Conservation (phyloP, 495 filamentous ascomycete species). For the Aspergillus panamensis region DNA sequence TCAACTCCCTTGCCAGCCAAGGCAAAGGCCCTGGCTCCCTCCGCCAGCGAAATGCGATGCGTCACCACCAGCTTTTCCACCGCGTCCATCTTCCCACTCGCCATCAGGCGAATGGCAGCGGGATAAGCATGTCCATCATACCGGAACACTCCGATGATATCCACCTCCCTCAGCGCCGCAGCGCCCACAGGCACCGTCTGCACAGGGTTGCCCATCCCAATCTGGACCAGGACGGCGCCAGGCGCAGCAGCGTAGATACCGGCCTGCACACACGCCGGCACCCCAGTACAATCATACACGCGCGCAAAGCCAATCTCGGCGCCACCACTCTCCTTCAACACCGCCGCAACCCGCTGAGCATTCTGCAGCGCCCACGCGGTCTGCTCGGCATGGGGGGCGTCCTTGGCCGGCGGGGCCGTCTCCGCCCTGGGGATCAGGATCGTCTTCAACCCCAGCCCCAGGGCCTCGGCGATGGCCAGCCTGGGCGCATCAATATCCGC, state of each 20-base stretch:
- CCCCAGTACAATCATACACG: slow-evolving; percentile 89
- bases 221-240: slow-evolving; percentile 79
- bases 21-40: slow-evolving; percentile 65
- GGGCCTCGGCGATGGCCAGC: slow-evolving; percentile 65
- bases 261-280: slow-evolving; percentile 80
- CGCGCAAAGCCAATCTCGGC: slow-evolving; percentile 65
- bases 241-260: slow-evolving; percentile 77
- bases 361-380: slow-evolving; percentile 36
- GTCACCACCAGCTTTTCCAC: slow-evolving; percentile 64
- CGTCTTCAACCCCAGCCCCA: slow-evolving; percentile 63
- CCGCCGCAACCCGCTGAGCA: slow-evolving; percentile 44
- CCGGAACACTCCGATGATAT: slow-evolving; percentile 87
- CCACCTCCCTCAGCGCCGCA: slow-evolving; percentile 82
- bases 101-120: slow-evolving; percentile 71
- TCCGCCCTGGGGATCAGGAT: slow-evolving; percentile 55
- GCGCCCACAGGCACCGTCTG: slow-evolving; percentile 83
- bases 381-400: slow-evolving; percentile 43
- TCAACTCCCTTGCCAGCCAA: slow-evolving; percentile 81
- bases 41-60: slow-evolving; percentile 68
- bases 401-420: slow-evolving; percentile 32
- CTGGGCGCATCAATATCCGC: slow-evolving; percentile 76
- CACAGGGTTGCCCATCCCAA: slow-evolving; percentile 91
- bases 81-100: slow-evolving; percentile 53
- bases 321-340: slow-evolving; percentile 39
- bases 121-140: slow-evolving; percentile 80